Evolutionary conservation across 495 filamentous ascomycete genomes (phyloP), one percentile per base, ranked within the genome.

Genomic region (Rhizodiscina lignyota): DNA sequence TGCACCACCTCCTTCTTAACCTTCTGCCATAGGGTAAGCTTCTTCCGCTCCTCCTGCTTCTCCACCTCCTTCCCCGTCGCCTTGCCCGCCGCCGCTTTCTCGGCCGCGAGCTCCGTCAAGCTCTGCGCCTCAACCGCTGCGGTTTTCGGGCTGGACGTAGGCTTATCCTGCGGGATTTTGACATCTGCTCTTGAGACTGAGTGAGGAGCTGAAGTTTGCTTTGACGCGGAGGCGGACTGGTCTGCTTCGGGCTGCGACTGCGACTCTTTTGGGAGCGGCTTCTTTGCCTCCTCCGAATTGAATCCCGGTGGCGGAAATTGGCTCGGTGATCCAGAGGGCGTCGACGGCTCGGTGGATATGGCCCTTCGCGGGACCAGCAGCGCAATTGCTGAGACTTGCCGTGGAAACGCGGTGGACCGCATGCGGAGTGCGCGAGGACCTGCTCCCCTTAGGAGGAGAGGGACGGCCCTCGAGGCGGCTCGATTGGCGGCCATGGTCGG

Each of bases 1-100:
- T 99, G 89, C 41, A 76, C 69, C 12, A 65, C 63, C 52, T 96
- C 89, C 51, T 82, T 81, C 67, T 92, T 96, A 47, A 96, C 68
- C 63, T 84, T 92, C 52, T 94, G 83, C 54, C 70, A 74, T 2
- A 96, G 26, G 0, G 91, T 92, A 60, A 92, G 61, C 46, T 89
- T 91, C 60, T 79, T 79, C 52, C 77, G 64, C 38, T 79, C 79
- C 53, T 84, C 79, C 54, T 87, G 83, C 55, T 75, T 72, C 15
- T 54, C 56, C 30, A 56, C 49, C 46, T 69, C 70, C 49, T 72
- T 67, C 24, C 67, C 62, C 2, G 58, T 54, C 18, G 48, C 51
- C 38, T 59, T 60, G 1, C 56, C 52, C n/a, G 44, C 50, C 15
- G 54, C 46, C 11, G 53, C 41, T 47, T 68, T 68, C 21, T 59